phyloP scores from a whole-genome alignment of 805 yeast genomes.

The Saccharomyces cerevisiae region DNA sequence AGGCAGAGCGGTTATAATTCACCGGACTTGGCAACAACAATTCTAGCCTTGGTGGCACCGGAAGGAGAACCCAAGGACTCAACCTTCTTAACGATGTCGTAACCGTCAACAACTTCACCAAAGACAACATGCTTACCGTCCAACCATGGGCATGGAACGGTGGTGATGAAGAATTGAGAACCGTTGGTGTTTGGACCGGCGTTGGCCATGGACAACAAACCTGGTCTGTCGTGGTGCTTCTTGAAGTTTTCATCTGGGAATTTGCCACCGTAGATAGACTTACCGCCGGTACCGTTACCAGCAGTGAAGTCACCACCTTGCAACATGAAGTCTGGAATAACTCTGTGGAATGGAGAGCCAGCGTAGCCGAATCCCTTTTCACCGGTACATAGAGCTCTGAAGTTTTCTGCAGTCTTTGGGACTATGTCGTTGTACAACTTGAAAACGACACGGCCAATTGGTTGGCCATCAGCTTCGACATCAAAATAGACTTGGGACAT shows the following conservation, averaged over 20 bases:
- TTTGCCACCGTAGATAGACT: constrained; percentile 74
- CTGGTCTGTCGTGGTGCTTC: constrained; percentile 69
- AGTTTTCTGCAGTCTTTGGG: constrained; percentile 94
- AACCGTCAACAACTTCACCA: constrained; percentile 84
- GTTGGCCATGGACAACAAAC: constrained; percentile 91
- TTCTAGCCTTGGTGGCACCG: constrained; percentile 63
- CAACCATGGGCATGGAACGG: constrained; percentile 79
- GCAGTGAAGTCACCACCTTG: constrained; percentile 94
- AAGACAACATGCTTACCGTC: constrained; percentile 94
- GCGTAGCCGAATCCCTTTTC: constrained; percentile 95
- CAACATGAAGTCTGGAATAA: constrained; percentile 94
- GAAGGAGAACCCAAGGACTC: constrained; percentile 67
- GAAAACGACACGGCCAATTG: constrained; percentile 79
- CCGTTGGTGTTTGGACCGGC: constrained; percentile 98
- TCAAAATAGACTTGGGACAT: constrained; percentile 78
- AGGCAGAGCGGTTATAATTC: constrained; percentile 26
- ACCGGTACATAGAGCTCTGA: constrained; percentile 91
- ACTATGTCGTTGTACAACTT: constrained; percentile 82
- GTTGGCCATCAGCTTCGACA: constrained; percentile 66
- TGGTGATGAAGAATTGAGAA: constrained; percentile 93
- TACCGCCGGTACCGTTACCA: constrained; percentile 97
- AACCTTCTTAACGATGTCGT: constrained; percentile 76
- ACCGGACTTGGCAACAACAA: constrained; percentile 54
- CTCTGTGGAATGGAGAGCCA: constrained; percentile 91
- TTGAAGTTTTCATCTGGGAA: constrained; percentile 70